A percentile compares a stretch with the other conserved stretches of the same genome.
These are phyloP conservation scores for Aspergillus sp. DNA, from an alignment of 2,329 filamentous ascomycete genomes.

Conservation along the genomic window DNA sequence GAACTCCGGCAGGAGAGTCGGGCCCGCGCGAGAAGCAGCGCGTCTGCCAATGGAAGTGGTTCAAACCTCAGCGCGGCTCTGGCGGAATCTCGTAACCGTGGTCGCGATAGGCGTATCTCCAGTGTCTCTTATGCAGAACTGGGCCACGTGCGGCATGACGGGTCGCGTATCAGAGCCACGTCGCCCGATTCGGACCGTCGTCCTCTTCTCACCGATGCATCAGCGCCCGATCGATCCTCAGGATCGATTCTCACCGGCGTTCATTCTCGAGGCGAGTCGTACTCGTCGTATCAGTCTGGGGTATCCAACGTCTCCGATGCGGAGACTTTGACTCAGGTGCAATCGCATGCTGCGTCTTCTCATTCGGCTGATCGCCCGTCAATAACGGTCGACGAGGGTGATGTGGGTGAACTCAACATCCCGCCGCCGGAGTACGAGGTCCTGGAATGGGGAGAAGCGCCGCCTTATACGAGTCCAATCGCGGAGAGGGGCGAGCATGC, in stretches of 20 bases:
- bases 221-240: conserved; percentile 28
- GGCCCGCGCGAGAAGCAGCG: conserved; percentile 46
- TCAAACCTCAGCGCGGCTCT: conserved; percentile 38
- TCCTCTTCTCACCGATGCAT: conserved; percentile 45
- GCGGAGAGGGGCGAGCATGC: conserved; percentile 18
- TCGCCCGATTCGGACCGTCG: conserved; percentile 51
- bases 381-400: conserved; percentile 33
- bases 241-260: conserved; percentile 30
- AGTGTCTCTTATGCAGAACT: conserved; percentile 51
- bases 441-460: conserved; percentile 47
- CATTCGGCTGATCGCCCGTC: conserved; percentile 24
- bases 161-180: conserved; percentile 49
- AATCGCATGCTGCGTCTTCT: conserved; percentile 29
- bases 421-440: conserved; percentile 47
- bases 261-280: conserved; percentile 37
- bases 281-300: conserved; percentile 39
- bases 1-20: conserved; percentile 60
- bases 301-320: conserved; percentile 32
- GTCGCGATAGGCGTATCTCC: conserved; percentile 48
- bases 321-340: conserved; percentile 29
- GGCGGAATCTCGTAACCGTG: conserved; percentile 47
- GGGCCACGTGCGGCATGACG: conserved; percentile 52
- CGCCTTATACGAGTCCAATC: conserved; percentile 39
- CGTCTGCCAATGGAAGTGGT: conserved; percentile 36
- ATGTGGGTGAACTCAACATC: conserved; percentile 40